Percentiles rank a stretch among this genome's conserved stretches.
phyloP scores from a whole-genome alignment of 495 filamentous ascomycete genomes.

The Collariella sp. region DNA sequence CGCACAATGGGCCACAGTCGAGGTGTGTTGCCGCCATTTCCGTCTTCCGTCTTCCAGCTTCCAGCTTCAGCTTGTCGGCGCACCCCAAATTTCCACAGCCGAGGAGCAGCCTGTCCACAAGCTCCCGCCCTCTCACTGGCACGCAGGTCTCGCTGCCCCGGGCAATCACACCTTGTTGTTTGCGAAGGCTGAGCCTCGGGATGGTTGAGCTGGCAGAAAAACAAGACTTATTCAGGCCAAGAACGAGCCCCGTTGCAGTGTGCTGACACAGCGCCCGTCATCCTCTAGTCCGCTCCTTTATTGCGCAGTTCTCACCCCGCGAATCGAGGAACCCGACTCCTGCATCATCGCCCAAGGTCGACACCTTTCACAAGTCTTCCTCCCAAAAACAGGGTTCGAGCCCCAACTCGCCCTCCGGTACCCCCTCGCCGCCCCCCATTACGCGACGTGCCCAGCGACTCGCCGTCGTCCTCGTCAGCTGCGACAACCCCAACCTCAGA shows the following conservation, averaged over 20 bases:
- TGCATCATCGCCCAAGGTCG: slow-evolving; percentile 28
- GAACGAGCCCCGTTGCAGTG: background rate
- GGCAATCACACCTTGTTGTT: no score
- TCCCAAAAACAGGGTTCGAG: slow-evolving; percentile 27
- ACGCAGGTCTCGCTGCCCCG: no score
- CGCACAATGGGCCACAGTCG: slow-evolving; percentile 37
- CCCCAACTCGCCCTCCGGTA: slow-evolving; percentile 5
- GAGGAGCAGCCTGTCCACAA: no score
- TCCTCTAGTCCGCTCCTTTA: slow-evolving; percentile 49
- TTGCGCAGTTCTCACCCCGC: slow-evolving; percentile 46
- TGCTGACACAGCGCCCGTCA: slow-evolving; percentile 17
- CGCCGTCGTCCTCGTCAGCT: slow-evolving; percentile 23
- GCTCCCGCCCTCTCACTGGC: no score
- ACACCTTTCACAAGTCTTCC: slow-evolving; percentile 12
- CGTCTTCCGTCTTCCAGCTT: background rate
- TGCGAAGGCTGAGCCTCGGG: no score
- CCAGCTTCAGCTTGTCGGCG: no score
- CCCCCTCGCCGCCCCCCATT: slow-evolving; percentile 11
- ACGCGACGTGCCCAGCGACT: slow-evolving; percentile 20
- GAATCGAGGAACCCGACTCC: slow-evolving; percentile 33
- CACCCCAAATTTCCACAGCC: no score
- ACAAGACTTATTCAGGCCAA: background rate
- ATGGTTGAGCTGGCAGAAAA: no score
- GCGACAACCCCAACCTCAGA: slow-evolving; percentile 15
- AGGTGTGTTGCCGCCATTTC: slow-evolving; percentile 33